These are phyloP conservation scores for Aspergillus awamori DNA, from an alignment of 2,329 filamentous ascomycete species.

Conservation along the genomic window DNA sequence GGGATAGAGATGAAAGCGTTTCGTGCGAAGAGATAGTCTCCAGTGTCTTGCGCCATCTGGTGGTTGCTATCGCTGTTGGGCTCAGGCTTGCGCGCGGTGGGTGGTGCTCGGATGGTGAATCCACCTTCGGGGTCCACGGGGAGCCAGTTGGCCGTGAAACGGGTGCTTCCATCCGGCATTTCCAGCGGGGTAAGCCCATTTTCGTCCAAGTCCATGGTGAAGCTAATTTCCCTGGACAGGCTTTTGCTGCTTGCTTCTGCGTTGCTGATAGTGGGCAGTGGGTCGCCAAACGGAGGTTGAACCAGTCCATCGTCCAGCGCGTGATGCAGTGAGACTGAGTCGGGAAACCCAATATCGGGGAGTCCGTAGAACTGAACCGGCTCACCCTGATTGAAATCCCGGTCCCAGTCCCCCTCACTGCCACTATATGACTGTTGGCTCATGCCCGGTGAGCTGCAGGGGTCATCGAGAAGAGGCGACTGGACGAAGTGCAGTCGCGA, in stretches of 20 bases:
- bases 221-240: neutral
- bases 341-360: conserved; percentile 6
- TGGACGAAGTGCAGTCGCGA: conserved; percentile 3
- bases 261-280: neutral
- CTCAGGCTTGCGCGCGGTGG: neutral
- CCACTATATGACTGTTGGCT: conserved; percentile 22
- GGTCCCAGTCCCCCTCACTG: conserved; percentile 29
- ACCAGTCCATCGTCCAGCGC: neutral
- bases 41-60: neutral
- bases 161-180: conserved; percentile 38
- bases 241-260: neutral
- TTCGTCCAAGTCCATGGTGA: conserved; percentile 13
- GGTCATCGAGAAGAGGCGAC: conserved; percentile 20
- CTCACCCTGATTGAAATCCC: conserved; percentile 17
- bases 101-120: conserved; percentile 30
- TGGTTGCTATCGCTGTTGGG: neutral
- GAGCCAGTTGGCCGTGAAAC: conserved; percentile 36
- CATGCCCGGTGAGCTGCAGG: conserved; percentile 27
- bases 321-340: conserved; percentile 1
- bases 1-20: conserved; percentile 5
- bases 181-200: conserved; percentile 30
- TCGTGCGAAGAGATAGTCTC: neutral
- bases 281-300: neutral
- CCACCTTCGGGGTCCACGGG: conserved; percentile 34
- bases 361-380: conserved; percentile 18